Conservation (phyloP, 139 green algal genomes). For the Cymbomonas tetramitiformis region DNA sequence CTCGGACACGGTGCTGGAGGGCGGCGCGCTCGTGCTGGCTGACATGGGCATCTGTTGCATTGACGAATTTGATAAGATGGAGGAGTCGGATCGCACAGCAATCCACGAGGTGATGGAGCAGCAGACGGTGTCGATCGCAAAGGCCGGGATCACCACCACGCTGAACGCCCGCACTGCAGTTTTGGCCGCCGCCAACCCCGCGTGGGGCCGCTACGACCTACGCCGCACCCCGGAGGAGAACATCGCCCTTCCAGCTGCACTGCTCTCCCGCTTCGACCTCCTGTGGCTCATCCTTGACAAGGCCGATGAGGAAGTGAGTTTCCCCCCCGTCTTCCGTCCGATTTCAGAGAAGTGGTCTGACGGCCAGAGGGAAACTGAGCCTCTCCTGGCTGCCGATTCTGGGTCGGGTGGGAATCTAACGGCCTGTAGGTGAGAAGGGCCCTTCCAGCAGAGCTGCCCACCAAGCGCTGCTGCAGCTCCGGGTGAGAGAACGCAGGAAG, state of each 20-base stretch:
- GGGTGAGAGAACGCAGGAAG: too few species aligned
- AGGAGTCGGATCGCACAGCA: conserved; percentile 88
- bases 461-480: too few species aligned
- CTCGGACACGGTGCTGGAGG: conserved; percentile 90
- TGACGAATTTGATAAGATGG: conserved; percentile 99
- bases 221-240: conserved; percentile 79
- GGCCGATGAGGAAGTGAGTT: too few species aligned
- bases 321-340: too few species aligned
- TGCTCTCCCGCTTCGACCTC: conserved; percentile 87
- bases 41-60: conserved; percentile 98
- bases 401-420: too few species aligned
- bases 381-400: too few species aligned
- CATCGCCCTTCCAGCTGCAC: conserved; percentile 85
- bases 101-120: conserved; percentile 86
- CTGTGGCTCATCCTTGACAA: conserved; percentile 95
- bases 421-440: too few species aligned
- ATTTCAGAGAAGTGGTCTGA: too few species aligned
- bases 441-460: too few species aligned
- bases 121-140: conserved; percentile 96
- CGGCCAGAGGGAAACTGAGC: too few species aligned
- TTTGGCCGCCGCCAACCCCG: conserved; percentile 90
- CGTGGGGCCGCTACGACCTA: conserved; percentile 84
- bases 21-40: conserved; percentile 88
- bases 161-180: conserved; percentile 94
- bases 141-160: conserved; percentile 95